These are phyloP conservation scores for Puccinia hordei DNA, from an alignment of 1,284 basidiomycete genomes.

Conservation along the genomic window DNA sequence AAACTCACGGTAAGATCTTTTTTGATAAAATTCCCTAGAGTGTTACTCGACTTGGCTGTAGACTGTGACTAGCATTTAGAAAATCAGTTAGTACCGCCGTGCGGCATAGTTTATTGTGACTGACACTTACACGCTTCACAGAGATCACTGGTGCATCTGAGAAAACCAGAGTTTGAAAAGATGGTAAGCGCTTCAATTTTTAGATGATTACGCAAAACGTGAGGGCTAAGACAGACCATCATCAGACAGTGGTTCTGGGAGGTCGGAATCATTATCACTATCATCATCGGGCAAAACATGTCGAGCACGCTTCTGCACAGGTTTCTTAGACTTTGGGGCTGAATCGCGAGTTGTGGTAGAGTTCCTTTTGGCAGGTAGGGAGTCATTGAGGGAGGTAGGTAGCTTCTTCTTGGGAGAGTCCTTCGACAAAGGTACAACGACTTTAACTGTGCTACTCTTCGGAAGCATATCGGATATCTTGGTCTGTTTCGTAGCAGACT, in stretches of 20 bases:
- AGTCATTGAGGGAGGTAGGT: not conserved
- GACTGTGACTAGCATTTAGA: not conserved
- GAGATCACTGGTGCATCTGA: not conserved
- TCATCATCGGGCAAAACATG: not conserved
- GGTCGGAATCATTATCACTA: not conserved
- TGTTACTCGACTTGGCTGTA: slow-evolving; percentile 44
- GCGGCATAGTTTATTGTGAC: not conserved
- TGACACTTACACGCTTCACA: not conserved
- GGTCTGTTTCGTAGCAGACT: slow-evolving; percentile 23
- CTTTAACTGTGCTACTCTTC: slow-evolving; percentile 17
- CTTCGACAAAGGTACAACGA: slow-evolving; percentile 17
- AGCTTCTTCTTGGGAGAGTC: slow-evolving; percentile 21
- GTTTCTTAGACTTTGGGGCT: slow-evolving; percentile 23
- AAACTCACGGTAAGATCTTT: slow-evolving; percentile 42
- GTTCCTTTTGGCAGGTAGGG: slow-evolving; percentile 1
- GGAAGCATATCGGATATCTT: slow-evolving; percentile 28
- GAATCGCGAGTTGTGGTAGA: not conserved
- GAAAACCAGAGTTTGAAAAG: not conserved
- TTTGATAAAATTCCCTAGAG: slow-evolving; percentile 45
- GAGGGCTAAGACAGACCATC: not conserved
- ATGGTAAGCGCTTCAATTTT: not conserved
- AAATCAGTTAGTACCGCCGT: not conserved
- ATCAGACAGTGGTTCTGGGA: not conserved
- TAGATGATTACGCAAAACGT: not conserved
- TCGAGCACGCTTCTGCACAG: slow-evolving; percentile 15